Percentiles rank a stretch among this genome's conserved stretches.
Conservation (phyloP, 371 early-diverging fungal genomes). For the Lichtheimia ramosa region DNA sequence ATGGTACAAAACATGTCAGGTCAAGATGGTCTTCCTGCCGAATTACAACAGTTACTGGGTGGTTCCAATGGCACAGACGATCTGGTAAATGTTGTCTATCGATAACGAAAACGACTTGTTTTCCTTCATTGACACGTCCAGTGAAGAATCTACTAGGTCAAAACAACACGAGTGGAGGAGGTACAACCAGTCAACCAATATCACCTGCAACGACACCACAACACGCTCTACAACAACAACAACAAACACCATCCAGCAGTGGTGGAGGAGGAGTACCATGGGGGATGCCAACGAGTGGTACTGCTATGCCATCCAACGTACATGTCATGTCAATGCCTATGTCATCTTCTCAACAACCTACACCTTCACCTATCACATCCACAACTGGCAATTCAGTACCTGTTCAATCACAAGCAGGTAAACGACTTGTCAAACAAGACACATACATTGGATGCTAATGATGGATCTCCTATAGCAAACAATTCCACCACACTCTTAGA, state of each 20-base stretch:
- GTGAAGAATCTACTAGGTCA: conserved; percentile 13
- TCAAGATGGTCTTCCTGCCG: conserved; percentile 33
- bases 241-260: neutral
- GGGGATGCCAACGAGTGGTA: neutral
- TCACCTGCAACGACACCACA: neutral
- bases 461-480: neutral
- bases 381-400: too few species aligned
- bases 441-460: too few species aligned
- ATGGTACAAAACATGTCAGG: conserved; percentile 31
- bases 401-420: too few species aligned
- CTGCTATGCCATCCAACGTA: conserved; percentile 1
- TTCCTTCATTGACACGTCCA: conserved; percentile 1
- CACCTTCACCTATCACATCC: too few species aligned
- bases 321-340: neutral
- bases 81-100: conserved; percentile 8
- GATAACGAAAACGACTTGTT: neutral
- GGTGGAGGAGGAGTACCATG: neutral
- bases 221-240: neutral
- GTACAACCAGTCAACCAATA: neutral
- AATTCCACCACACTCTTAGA: conserved; percentile 32
- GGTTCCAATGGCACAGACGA: conserved; percentile 34
- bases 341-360: neutral
- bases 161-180: conserved; percentile 3
- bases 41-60: conserved; percentile 34
- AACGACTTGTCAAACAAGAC: too few species aligned